These are phyloP conservation scores for Alternaria ethzedia DNA, from an alignment of 2,329 filamentous ascomycete species.

Conservation along the genomic window DNA sequence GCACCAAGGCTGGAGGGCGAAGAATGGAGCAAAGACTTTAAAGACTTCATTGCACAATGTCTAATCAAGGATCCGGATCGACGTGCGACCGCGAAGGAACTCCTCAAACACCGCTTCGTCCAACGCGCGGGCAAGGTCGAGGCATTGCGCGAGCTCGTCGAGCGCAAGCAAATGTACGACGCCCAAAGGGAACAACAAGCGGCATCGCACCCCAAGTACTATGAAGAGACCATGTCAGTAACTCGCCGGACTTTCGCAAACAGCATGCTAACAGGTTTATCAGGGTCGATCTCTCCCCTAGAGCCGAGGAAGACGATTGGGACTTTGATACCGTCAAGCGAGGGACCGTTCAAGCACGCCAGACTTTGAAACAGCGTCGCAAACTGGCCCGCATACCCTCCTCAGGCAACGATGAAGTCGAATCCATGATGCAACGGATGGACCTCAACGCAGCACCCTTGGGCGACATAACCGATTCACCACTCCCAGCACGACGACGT, in stretches of 20 bases:
- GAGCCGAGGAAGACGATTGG: constrained; percentile 82
- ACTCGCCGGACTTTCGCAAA: background rate
- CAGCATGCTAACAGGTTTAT: constrained; percentile 15
- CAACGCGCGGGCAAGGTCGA: constrained; percentile 86
- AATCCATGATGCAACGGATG: constrained; percentile 50
- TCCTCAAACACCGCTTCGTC: constrained; percentile 89
- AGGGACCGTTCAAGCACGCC: constrained; percentile 61
- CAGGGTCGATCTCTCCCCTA: constrained; percentile 69
- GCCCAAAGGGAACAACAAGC: constrained; percentile 66
- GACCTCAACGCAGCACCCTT: constrained; percentile 54
- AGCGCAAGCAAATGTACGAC: constrained; percentile 82
- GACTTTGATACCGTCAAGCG: constrained; percentile 92
- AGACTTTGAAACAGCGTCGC: constrained; percentile 57
- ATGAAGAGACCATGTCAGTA: constrained; percentile 83
- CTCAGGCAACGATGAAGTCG: constrained; percentile 39
- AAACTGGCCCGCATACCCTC: constrained; percentile 57
- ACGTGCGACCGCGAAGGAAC: constrained; percentile 82
- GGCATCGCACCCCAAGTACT: constrained; percentile 75
- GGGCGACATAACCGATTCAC: constrained; percentile 48
- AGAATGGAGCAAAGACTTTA: constrained; percentile 86
- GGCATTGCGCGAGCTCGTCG: constrained; percentile 83
- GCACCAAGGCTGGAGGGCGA: constrained; percentile 82
- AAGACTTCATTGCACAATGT: constrained; percentile 90
- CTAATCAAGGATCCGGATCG: constrained; percentile 90
- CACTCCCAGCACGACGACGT: constrained; percentile 35